Percentiles rank a stretch among this genome's conserved stretches.
These are phyloP conservation scores for Hemileccinum rubropunctum DNA, from an alignment of 768 basidiomycete species.

Conservation along the genomic window DNA sequence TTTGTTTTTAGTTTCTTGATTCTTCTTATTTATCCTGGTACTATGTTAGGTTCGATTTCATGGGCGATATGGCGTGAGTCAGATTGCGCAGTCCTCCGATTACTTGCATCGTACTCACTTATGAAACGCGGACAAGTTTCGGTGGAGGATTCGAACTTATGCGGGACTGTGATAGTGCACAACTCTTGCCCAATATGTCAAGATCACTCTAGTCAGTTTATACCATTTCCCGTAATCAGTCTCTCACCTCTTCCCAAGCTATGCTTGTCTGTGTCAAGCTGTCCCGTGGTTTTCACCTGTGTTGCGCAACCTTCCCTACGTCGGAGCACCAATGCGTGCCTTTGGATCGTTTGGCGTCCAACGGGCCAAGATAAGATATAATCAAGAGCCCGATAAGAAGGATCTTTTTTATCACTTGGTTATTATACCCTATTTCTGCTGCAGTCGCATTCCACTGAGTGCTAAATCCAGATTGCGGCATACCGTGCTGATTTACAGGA, in stretches of 20 bases:
- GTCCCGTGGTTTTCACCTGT: constrained; percentile 26
- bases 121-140: constrained; percentile 27
- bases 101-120: not conserved
- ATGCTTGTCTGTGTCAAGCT: constrained; percentile 12
- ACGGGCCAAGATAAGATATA: constrained; percentile 23
- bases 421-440: not conserved
- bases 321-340: constrained; percentile 27
- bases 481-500: constrained; percentile 23
- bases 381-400: constrained; percentile 18
- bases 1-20: not conserved
- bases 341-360: constrained; percentile 29
- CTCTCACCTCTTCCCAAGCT: constrained; percentile 12
- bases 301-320: constrained; percentile 28
- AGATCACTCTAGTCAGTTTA: constrained; percentile 28
- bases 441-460: not conserved
- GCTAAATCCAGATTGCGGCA: constrained; percentile 23
- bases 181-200: constrained; percentile 29
- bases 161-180: constrained; percentile 34
- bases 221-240: too few species aligned
- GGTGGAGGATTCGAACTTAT: constrained; percentile 38
- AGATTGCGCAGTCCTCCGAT: not conserved
- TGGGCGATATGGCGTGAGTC: constrained; percentile 30
- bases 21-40: not conserved
- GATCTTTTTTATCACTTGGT: constrained; percentile 46
- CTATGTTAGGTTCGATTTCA: constrained; percentile 22